Base-by-base conservation (phyloP, 805 yeast species). In the Phaffomyces opuntiae region DNA sequence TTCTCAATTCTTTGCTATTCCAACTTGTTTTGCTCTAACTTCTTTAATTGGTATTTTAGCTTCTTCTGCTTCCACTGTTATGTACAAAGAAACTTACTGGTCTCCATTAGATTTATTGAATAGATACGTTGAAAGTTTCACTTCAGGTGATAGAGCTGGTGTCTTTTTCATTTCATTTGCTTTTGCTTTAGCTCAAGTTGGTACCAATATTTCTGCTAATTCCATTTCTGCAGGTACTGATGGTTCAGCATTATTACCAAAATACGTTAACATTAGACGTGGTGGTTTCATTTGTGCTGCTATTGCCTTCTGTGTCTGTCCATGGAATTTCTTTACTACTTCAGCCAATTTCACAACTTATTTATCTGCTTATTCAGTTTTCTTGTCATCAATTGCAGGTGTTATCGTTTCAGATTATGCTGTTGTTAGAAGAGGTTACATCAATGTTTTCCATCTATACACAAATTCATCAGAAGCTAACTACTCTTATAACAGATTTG, bases 21-120 rank as follows among this genome's bases (percentile, higher is more conserved):
- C 96, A 33, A 49, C 84, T 19, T 77, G 87, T 55, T 88, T 87
- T 65, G 83, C 89, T 5, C 57, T 87, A 48, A 88, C 95, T 32
- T 82, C 95, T 5, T 72, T 89, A 53, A 81, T 89, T 60, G 96
- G 96, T 62, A 83, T 88, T 48, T 68, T 88, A 49, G 87, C 88
- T 21, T 81, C 95, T 26, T 82, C 95, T 9, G 86, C 96, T 1
- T 82, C 93, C 4, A 70, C 80, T 38, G 62, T 73, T 6, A 60
- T 86, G 54, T 87, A 80, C 60, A 86, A 83, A 25, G 78, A 74
- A 51, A 75, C 87, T 31, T 76, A 75, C 60, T 88, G 96, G 96
- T 77, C 83, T 44, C 96, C 96, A 8, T 67, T 88, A 47, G 95
- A 85, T 26, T 34, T 59, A 13, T 69, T 88, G 53, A 73, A 73